These are phyloP conservation scores for Phialophora expanda DNA, from an alignment of 2,329 filamentous ascomycete genomes.

Conservation along the genomic window DNA sequence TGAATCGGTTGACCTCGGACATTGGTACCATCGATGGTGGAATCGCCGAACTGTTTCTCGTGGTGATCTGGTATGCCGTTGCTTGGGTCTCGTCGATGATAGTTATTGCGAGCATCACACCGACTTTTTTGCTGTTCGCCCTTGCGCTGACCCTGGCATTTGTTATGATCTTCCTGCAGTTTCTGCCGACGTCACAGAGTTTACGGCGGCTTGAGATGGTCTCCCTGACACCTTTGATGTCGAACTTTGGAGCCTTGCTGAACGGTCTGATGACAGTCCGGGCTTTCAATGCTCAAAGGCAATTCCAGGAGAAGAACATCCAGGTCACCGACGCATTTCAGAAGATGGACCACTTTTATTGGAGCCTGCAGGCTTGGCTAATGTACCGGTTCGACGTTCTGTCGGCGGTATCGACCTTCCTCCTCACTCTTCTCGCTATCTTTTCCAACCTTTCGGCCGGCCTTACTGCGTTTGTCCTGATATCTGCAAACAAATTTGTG, in stretches of 20 bases:
- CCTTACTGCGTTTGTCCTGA: conserved; percentile 80
- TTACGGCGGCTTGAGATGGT: conserved; percentile 86
- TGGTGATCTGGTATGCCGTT: conserved; percentile 72
- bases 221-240: conserved; percentile 84
- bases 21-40: conserved; percentile 88
- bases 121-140: conserved; percentile 75
- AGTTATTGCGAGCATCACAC: conserved; percentile 80
- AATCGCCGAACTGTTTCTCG: conserved; percentile 75
- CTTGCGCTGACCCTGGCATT: conserved; percentile 70
- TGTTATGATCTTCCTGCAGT: conserved; percentile 73
- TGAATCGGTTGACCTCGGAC: conserved; percentile 90
- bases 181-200: conserved; percentile 82
- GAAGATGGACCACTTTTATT: conserved; percentile 96
- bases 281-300: conserved; percentile 76
- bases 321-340: conserved; percentile 85
- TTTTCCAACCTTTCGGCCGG: conserved; percentile 76
- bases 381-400: conserved; percentile 76
- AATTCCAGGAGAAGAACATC: conserved; percentile 81
- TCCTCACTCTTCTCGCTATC: conserved; percentile 74
- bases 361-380: conserved; percentile 85
- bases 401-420: conserved; percentile 74
- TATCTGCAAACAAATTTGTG: conserved; percentile 69
- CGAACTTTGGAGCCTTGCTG: conserved; percentile 86
- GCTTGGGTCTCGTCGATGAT: conserved; percentile 73
- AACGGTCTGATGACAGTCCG: conserved; percentile 86